Percentiles rank a stretch among this genome's conserved stretches.
Conservation (phyloP, 2,329 filamentous ascomycete genomes). For the Colletotrichum nymphaeae region DNA sequence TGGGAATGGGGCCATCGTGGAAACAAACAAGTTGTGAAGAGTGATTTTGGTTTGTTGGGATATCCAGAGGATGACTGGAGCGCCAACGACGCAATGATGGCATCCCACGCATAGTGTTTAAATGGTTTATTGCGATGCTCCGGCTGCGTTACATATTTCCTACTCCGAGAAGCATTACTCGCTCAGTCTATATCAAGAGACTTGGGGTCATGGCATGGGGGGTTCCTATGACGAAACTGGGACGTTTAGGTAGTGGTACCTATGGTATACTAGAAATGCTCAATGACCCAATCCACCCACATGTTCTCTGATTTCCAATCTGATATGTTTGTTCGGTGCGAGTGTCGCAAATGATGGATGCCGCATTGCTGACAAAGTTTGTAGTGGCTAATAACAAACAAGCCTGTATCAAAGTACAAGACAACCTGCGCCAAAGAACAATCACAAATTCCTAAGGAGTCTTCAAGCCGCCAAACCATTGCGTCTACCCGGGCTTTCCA, state of each 20-base stretch:
- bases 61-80: constrained; percentile 34
- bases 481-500: background rate
- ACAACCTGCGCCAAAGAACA: background rate
- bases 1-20: background rate
- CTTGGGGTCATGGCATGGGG: background rate
- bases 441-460: background rate
- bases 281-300: background rate
- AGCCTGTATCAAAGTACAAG: background rate
- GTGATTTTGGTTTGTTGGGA: constrained; percentile 27
- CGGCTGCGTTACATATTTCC: constrained; percentile 8
- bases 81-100: constrained; percentile 21
- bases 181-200: background rate
- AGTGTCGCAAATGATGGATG: background rate
- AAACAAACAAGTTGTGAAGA: constrained; percentile 8
- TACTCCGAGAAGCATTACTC: constrained; percentile 1
- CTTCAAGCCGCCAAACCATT: background rate
- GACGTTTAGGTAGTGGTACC: constrained; percentile 10
- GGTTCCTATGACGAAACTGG: background rate
- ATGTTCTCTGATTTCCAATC: background rate
- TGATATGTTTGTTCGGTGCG: background rate
- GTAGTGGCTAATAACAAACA: background rate
- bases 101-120: constrained; percentile 33
- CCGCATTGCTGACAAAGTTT: background rate
- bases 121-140: constrained; percentile 10
- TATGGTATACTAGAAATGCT: constrained; percentile 30